Percentiles rank a stretch among this genome's conserved stretches.
Evolutionary conservation across 345 rosid species (phyloP).

Genomic region (Boechera divaricarpa): DNA sequence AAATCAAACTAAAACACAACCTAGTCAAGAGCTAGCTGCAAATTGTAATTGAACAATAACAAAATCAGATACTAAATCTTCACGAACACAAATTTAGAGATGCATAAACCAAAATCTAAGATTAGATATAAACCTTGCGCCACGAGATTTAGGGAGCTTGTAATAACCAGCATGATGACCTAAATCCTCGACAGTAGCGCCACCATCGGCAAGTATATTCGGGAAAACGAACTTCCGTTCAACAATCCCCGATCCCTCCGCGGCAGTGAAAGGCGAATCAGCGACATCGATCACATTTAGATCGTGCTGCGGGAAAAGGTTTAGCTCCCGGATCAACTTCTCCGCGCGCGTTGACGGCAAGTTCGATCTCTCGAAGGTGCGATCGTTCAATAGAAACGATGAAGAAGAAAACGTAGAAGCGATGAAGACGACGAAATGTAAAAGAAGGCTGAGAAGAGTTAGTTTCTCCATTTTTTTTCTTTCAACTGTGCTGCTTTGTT

Average conservation of each 20-base stretch:
- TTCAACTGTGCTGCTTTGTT: background rate
- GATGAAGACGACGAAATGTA: conserved; percentile 39
- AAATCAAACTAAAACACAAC: conserved; percentile 3
- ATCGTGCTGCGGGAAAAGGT: conserved; percentile 75
- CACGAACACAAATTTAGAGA: background rate
- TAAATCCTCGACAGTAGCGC: conserved; percentile 62
- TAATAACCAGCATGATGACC: conserved; percentile 98
- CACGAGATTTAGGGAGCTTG: conserved; percentile 73
- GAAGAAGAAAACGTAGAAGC: conserved; percentile 38
- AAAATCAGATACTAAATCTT: conserved; percentile 16
- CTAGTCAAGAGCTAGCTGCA: conserved; percentile 15
- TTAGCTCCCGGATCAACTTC: conserved; percentile 84
- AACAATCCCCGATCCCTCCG: conserved; percentile 49
- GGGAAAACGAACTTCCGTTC: conserved; percentile 80
- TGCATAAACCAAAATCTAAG: background rate
- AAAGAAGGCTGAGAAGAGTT: conserved; percentile 35
- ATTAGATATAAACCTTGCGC: conserved; percentile 62
- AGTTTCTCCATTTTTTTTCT: conserved; percentile 49
- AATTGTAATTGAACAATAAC: background rate
- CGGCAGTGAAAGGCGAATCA: conserved; percentile 29
- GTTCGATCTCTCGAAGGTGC: conserved; percentile 48
- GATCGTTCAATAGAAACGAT: conserved; percentile 45
- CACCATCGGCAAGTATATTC: conserved; percentile 48
- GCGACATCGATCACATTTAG: conserved; percentile 56
- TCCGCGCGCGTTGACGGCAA: conserved; percentile 73